Evolutionary conservation across 345 rosid genomes (phyloP).

Genomic region (Eucalyptus pauciflora): DNA sequence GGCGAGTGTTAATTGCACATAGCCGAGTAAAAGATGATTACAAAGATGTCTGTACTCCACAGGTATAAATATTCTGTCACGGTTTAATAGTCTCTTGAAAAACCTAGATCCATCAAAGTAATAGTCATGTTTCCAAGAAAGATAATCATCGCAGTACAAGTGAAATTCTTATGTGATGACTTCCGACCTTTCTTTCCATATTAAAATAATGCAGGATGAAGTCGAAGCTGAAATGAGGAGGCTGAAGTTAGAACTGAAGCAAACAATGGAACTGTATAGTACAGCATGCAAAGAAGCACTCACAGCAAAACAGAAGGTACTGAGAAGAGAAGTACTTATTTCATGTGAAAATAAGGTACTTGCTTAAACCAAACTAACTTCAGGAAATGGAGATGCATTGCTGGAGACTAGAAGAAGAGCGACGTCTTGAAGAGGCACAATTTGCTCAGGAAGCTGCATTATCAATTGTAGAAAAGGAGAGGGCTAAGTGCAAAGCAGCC

Average conservation of each 20-base stretch:
- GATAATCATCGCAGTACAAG: neutral
- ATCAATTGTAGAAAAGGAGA: conserved; percentile 47
- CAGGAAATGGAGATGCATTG: conserved; percentile 76
- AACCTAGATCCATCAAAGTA: neutral
- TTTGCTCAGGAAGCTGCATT: conserved; percentile 56
- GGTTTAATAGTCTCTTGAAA: neutral
- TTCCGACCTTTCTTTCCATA: neutral
- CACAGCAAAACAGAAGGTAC: conserved; percentile 71
- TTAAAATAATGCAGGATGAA: conserved; percentile 34
- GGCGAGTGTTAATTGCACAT: neutral
- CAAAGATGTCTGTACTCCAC: neutral
- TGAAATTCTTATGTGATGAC: neutral
- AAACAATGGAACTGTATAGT: conserved; percentile 75
- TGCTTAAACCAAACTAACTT: neutral
- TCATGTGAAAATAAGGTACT: neutral
- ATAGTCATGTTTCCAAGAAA: neutral
- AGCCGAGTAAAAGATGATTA: neutral
- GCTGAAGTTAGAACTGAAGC: conserved; percentile 70
- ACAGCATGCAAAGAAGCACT: conserved; percentile 87
- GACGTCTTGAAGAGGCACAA: conserved; percentile 41
- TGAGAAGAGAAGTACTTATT: neutral
- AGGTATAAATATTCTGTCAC: neutral
- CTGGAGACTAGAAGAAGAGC: conserved; percentile 53
- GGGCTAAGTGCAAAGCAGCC: conserved; percentile 47
- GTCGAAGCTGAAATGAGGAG: conserved; percentile 83